Base-by-base conservation (phyloP, 208 protist genomes). In the Acanthamoeba sp. region DNA sequence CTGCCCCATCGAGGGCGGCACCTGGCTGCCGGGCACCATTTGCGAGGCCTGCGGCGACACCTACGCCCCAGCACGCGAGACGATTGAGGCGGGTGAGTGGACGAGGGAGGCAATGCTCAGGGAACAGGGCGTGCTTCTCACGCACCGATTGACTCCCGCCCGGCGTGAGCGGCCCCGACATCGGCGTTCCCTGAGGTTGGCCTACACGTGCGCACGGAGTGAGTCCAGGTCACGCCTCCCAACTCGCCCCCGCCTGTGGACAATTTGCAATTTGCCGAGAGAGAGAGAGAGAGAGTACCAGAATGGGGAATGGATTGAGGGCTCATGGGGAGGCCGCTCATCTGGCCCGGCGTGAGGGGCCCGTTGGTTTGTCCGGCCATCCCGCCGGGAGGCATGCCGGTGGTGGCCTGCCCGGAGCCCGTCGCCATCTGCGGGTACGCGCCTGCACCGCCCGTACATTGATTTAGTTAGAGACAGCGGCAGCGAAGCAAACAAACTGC, bases 251-350 rank as follows among this genome's bases (percentile, higher is more conserved):
- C n/a, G n/a, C n/a, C n/a, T n/a, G n/a, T n/a, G n/a, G n/a, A n/a
- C n/a, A n/a, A n/a, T n/a, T n/a, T n/a, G n/a, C n/a, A n/a, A n/a
- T n/a, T n/a, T n/a, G n/a, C 48, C 48, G 48, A 55, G 48, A 55
- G 48, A 55, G 48, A 55, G 48, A 55, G 48, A 55, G 48, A 55
- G 48, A 7, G 20, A 62, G 22, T 84, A 84, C 73, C 76, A 2
- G 66, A 76, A 18, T 85, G 76, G 9, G 76, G 45, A 18, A 85
- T 24, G 27, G 38, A 50, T n/a, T 85, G 76, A 0, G 76, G 76
- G n/a, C 76, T 85, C 38, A 85, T 52, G n/a, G 76, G 76, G 42
- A 85, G 76, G n/a, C 45, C 45, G 42, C 42, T 34, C 76, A 85
- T 85, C n/a, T 48, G 42, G 22, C 76, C 76, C 3, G 76, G 76